These are phyloP conservation scores for Aegilops sharonensis DNA, from an alignment of 176 grass and related monocot genomes.

Conservation along the genomic window DNA sequence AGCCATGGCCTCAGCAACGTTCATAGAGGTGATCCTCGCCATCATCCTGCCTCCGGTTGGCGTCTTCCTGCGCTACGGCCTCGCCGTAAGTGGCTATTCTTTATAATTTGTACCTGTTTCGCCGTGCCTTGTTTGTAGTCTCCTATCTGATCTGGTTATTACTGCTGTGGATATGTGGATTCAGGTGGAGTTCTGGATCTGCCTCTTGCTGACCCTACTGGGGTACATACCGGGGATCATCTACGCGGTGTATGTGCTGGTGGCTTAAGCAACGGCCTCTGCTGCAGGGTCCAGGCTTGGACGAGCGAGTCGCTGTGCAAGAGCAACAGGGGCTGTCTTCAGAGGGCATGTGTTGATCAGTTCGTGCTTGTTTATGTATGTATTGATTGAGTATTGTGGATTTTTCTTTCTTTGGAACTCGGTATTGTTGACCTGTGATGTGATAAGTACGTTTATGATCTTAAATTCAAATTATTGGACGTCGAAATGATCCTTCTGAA, in stretches of 20 bases:
- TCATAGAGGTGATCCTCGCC: slow-evolving; percentile 83
- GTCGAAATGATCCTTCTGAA: not conserved
- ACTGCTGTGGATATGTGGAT: not conserved
- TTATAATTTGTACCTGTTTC: not conserved
- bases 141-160: not conserved
- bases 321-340: not conserved
- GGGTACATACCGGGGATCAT: slow-evolving; percentile 80
- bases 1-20: slow-evolving; percentile 77
- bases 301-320: not conserved
- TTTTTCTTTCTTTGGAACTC: not conserved
- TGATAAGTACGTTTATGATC: not conserved
- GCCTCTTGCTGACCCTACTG: slow-evolving; percentile 64
- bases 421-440: not conserved
- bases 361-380: not conserved
- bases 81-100: slow-evolving; percentile 50
- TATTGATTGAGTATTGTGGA: not conserved
- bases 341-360: not conserved
- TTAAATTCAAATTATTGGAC: not conserved
- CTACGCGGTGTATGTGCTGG: slow-evolving; percentile 66
- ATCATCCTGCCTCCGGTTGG: slow-evolving; percentile 90
- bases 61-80: slow-evolving; percentile 92
- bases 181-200: slow-evolving; percentile 80
- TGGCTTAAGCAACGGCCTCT: slow-evolving; percentile 16
- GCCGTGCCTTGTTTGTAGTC: not conserved
- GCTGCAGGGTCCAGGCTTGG: not conserved